A percentile compares a stretch with the other conserved stretches of the same genome.
Evolutionary conservation across 1,284 basidiomycete species (phyloP).

Genomic region (Anthracocystis panici-leucophaei): DNA sequence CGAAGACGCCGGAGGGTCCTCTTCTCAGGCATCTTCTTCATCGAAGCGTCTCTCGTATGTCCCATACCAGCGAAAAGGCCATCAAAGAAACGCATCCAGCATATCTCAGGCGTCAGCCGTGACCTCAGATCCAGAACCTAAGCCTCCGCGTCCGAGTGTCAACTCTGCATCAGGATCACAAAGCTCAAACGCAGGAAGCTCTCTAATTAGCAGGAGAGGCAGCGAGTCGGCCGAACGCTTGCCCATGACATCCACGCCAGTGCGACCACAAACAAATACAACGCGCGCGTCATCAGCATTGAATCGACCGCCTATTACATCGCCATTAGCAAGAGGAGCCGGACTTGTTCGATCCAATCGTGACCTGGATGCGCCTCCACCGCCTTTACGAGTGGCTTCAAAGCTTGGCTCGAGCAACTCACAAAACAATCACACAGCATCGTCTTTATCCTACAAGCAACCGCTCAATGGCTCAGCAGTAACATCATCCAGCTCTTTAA

Average conservation of each 20-base stretch:
- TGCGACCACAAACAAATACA: conserved; percentile 6
- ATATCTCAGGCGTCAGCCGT: conserved; percentile 16
- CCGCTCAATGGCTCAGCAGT: conserved; percentile 5
- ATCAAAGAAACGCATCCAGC: conserved; percentile 29
- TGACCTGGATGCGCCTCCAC: conserved; percentile 41
- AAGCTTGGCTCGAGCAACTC: conserved; percentile 24
- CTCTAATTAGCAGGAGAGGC: conserved; percentile 9
- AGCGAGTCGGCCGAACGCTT: conserved; percentile 3
- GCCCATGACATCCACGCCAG: conserved; percentile 12
- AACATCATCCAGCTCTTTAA: not conserved
- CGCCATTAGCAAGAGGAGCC: conserved; percentile 21
- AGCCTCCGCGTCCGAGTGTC: not conserved
- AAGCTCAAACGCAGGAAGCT: not conserved
- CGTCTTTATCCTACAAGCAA: conserved; percentile 4
- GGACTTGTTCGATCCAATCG: conserved; percentile 27
- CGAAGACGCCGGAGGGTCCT: conserved; percentile 17
- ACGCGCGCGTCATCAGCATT: conserved; percentile 16
- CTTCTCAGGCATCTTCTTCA: conserved; percentile 20
- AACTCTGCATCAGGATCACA: conserved; percentile 5
- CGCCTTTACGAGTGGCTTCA: conserved; percentile 41
- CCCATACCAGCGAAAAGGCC: conserved; percentile 44
- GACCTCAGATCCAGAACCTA: not conserved
- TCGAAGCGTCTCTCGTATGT: conserved; percentile 48
- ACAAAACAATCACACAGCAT: not conserved
- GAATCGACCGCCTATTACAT: conserved; percentile 25